Conservation (phyloP, 129 eudicot species). For the Ambrosia artemisiifolia region DNA sequence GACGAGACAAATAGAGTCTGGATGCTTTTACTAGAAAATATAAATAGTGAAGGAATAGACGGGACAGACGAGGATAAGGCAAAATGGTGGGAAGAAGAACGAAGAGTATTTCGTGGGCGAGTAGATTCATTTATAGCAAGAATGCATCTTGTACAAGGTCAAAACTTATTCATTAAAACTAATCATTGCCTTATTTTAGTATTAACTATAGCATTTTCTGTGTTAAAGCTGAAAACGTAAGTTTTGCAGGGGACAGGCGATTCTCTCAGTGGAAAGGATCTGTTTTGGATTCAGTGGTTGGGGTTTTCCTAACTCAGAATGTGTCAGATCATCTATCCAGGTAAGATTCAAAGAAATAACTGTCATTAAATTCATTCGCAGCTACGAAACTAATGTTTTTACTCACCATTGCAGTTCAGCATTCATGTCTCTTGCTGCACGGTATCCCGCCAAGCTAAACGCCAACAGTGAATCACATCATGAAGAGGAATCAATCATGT, state of each 20-base stretch:
- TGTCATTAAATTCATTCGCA: neutral
- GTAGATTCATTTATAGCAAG: constrained; percentile 93
- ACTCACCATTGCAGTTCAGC: constrained; percentile 74
- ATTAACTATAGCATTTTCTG: neutral
- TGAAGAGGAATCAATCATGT: constrained; percentile 34
- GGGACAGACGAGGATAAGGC: constrained; percentile 87
- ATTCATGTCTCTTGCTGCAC: constrained; percentile 87
- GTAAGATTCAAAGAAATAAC: constrained; percentile 32
- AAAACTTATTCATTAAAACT: neutral
- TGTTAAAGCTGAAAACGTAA: constrained; percentile 2
- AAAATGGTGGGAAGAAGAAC: constrained; percentile 98
- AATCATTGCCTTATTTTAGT: neutral
- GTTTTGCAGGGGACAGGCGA: constrained; percentile 87
- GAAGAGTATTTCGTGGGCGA: constrained; percentile 75
- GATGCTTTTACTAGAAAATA: constrained; percentile 85
- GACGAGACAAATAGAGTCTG: constrained; percentile 95
- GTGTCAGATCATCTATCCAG: constrained; percentile 97
- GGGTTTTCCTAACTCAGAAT: constrained; percentile 96
- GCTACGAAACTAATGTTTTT: neutral
- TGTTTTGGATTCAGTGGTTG: constrained; percentile 91
- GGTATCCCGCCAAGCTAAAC: constrained; percentile 57
- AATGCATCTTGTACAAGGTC: constrained; percentile 98
- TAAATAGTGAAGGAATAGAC: constrained; percentile 78
- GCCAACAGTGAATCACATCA: constrained; percentile 21
- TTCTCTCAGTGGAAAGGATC: constrained; percentile 98